A percentile compares a stretch with the other conserved stretches of the same genome.
phyloP scores from a whole-genome alignment of 305 asterid species.

The Rubia balearica region DNA sequence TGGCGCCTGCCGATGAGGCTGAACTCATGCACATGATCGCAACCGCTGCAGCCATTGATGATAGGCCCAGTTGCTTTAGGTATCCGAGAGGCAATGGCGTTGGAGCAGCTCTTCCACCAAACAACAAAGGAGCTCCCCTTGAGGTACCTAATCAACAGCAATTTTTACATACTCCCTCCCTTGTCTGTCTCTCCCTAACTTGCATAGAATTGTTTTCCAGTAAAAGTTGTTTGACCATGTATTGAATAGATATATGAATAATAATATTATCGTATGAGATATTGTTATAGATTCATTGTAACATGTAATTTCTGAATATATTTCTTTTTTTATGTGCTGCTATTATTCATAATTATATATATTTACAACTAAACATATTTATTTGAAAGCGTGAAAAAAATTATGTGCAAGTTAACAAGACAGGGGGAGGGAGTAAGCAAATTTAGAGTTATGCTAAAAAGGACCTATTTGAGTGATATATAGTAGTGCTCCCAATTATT shows the following conservation, averaged over 20 bases:
- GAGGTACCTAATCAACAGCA: conserved; percentile 30
- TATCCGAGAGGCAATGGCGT: conserved; percentile 71
- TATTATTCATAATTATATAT: no score
- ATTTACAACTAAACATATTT: no score
- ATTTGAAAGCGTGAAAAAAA: no score
- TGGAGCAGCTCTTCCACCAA: conserved; percentile 41
- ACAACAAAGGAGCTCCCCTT: conserved; percentile 49
- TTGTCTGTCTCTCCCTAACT: no score
- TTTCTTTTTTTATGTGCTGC: no score
- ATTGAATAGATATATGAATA: no score
- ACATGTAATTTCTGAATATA: no score
- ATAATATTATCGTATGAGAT: no score
- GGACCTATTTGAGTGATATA: background rate
- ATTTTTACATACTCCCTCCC: background rate
- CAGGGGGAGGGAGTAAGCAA: background rate
- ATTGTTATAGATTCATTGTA: no score
- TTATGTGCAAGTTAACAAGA: no score
- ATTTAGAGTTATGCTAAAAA: background rate
- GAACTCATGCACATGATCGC: conserved; percentile 79
- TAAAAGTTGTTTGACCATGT: no score
- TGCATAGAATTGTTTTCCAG: no score
- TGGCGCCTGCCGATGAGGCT: conserved; percentile 70
- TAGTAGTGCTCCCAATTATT: background rate
- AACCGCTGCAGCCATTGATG: conserved; percentile 50
- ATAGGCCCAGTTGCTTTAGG: conserved; percentile 55